Evolutionary conservation across 2,329 filamentous ascomycete species (phyloP).

Genomic region (Coleophoma cylindrospora): DNA sequence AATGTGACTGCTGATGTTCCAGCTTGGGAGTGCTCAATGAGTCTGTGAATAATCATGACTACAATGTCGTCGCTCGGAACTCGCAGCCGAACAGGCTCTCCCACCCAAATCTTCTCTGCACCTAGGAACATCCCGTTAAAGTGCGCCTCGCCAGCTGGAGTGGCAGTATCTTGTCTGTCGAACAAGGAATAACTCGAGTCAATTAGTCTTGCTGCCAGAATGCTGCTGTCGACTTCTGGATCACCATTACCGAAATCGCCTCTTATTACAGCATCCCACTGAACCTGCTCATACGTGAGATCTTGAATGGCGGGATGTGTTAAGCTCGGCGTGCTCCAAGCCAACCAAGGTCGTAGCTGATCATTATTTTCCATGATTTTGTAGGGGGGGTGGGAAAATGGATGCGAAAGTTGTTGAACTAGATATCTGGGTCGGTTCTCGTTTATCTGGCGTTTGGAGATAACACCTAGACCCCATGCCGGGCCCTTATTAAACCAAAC

Average conservation of each 20-base stretch:
- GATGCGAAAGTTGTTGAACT: constrained; percentile 43
- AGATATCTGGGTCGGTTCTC: constrained; percentile 32
- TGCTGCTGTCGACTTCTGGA: constrained; percentile 52
- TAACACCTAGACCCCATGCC: constrained; percentile 49
- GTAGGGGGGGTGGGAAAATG: constrained; percentile 29
- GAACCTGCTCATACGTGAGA: constrained; percentile 40
- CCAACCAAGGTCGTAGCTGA: constrained; percentile 49
- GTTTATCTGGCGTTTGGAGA: constrained; percentile 37
- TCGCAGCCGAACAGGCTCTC: constrained; percentile 49
- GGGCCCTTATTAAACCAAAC: constrained; percentile 48
- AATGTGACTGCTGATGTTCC: constrained; percentile 29
- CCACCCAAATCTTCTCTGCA: constrained; percentile 54
- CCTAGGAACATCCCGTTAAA: constrained; percentile 52
- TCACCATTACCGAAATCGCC: constrained; percentile 34
- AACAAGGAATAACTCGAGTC: constrained; percentile 50
- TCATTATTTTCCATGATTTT: constrained; percentile 37
- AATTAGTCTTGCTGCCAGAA: constrained; percentile 49
- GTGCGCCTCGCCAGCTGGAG: constrained; percentile 32
- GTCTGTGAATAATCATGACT: constrained; percentile 36
- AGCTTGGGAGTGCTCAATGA: constrained; percentile 23
- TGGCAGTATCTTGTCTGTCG: constrained; percentile 34
- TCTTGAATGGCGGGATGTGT: constrained; percentile 37
- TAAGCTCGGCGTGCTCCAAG: constrained; percentile 49
- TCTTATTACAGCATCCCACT: constrained; percentile 40
- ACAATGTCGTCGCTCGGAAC: constrained; percentile 37